Percentiles rank a stretch among this genome's conserved stretches.
Evolutionary conservation across 1,284 basidiomycete species (phyloP).

Genomic region (Serendipita sp.): DNA sequence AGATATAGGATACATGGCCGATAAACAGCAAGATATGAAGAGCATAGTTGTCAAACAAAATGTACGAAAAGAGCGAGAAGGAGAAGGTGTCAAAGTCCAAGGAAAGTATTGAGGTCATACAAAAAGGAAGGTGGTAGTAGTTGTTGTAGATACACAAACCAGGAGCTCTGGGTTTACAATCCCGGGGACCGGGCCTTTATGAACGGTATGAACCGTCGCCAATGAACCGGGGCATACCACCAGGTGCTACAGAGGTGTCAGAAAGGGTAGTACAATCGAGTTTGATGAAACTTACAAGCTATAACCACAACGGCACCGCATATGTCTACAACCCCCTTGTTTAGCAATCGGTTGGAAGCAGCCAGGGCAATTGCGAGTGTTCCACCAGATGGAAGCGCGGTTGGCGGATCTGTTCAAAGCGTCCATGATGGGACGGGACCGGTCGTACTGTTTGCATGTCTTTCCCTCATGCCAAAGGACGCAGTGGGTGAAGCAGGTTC

Average conservation of each 20-base stretch:
- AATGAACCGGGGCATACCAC: slow-evolving; percentile 3
- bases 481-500: neutral
- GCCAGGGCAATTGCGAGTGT: neutral
- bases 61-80: neutral
- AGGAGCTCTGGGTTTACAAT: neutral
- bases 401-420: neutral
- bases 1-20: too few relatives aligned
- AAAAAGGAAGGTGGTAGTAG: neutral
- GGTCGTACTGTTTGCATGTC: neutral
- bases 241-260: neutral
- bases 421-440: neutral
- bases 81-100: neutral
- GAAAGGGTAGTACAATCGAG: neutral
- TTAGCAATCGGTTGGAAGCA: slow-evolving; percentile 1
- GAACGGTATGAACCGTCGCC: neutral
- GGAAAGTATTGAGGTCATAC: neutral
- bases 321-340: neutral
- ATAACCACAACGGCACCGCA: slow-evolving; percentile 3
- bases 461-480: neutral
- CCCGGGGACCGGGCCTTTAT: neutral
- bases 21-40: neutral
- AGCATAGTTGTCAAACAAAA: neutral
- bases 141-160: neutral
- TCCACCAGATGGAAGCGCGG: neutral
- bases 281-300: neutral